phyloP scores from a whole-genome alignment of 2,329 filamentous ascomycete genomes.

The Lizonia empirigonia region DNA sequence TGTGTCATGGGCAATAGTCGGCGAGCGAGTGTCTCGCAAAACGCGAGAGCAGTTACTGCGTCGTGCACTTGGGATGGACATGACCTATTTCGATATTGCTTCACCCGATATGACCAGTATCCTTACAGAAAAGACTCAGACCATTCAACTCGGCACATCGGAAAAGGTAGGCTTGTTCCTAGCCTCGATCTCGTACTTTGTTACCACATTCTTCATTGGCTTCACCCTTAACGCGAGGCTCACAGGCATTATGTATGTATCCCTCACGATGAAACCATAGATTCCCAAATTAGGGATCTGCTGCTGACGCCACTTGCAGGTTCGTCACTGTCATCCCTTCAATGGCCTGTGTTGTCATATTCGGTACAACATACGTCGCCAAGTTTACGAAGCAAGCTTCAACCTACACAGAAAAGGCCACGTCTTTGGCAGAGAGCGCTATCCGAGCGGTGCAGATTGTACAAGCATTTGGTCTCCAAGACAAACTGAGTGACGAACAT shows the following conservation, averaged over 20 bases:
- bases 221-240: slow-evolving; percentile 52
- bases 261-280: no score
- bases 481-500: slow-evolving; percentile 49
- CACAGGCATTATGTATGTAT: slow-evolving; percentile 48
- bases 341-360: slow-evolving; percentile 52
- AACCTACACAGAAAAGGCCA: slow-evolving; percentile 50
- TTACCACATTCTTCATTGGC: slow-evolving; percentile 54
- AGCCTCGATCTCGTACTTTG: slow-evolving; percentile 53
- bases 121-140: slow-evolving; percentile 54
- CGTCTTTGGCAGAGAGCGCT: slow-evolving; percentile 53
- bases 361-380: slow-evolving; percentile 51
- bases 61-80: slow-evolving; percentile 57
- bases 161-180: slow-evolving; percentile 57
- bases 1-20: slow-evolving; percentile 57
- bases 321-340: slow-evolving; percentile 56
- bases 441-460: slow-evolving; percentile 55
- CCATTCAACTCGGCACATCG: slow-evolving; percentile 54
- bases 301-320: slow-evolving; percentile 21
- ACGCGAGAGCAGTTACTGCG: slow-evolving; percentile 55
- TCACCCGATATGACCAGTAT: slow-evolving; percentile 57
- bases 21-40: slow-evolving; percentile 56
- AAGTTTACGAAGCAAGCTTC: slow-evolving; percentile 49
- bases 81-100: slow-evolving; percentile 57
- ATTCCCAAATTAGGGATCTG: no score
- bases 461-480: slow-evolving; percentile 55